phyloP scores from a whole-genome alignment of 805 yeast genomes.

The Kurtzmaniella fragi region DNA sequence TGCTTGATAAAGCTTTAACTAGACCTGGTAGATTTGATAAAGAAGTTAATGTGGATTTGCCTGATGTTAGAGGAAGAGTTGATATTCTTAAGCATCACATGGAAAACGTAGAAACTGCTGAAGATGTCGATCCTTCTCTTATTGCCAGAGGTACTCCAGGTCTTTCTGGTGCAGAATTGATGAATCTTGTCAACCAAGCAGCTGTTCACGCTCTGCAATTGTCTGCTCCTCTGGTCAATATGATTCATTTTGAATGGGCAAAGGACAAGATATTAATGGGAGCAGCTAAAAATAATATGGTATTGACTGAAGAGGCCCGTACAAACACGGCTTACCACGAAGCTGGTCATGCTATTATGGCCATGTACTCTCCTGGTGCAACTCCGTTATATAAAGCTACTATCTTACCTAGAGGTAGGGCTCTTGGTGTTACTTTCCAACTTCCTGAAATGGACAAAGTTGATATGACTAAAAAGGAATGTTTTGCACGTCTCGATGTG shows the following conservation, averaged over 20 bases:
- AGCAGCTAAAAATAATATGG: conserved; percentile 97
- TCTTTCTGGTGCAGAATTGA: conserved; percentile 94
- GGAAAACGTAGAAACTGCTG: conserved; percentile 81
- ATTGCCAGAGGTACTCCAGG: conserved; percentile 98
- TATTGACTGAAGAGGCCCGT: conserved; percentile 90
- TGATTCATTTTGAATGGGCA: conserved; percentile 97
- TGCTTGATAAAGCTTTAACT: conserved; percentile 92
- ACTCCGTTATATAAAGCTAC: conserved; percentile 96
- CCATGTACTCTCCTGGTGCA: conserved; percentile 90
- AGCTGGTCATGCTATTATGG: conserved; percentile 99
- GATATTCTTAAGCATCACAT: conserved; percentile 89
- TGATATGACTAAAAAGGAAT: conserved; percentile 84
- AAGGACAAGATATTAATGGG: conserved; percentile 97
- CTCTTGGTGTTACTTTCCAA: conserved; percentile 94
- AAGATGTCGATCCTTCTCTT: conserved; percentile 80
- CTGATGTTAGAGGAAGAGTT: conserved; percentile 96
- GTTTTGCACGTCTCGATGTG: conserved; percentile 88
- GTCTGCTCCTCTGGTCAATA: conserved; percentile 83
- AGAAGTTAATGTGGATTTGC: conserved; percentile 89
- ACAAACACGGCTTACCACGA: conserved; percentile 96
- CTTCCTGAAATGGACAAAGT: conserved; percentile 98
- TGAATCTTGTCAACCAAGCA: conserved; percentile 95
- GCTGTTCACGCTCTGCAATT: conserved; percentile 95
- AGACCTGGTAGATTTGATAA: conserved; percentile 99
- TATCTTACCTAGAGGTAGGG: conserved; percentile 93